Percentiles rank a stretch among this genome's conserved stretches.
Conservation (phyloP, 2,329 filamentous ascomycete genomes). For the Escovopsis sp. region DNA sequence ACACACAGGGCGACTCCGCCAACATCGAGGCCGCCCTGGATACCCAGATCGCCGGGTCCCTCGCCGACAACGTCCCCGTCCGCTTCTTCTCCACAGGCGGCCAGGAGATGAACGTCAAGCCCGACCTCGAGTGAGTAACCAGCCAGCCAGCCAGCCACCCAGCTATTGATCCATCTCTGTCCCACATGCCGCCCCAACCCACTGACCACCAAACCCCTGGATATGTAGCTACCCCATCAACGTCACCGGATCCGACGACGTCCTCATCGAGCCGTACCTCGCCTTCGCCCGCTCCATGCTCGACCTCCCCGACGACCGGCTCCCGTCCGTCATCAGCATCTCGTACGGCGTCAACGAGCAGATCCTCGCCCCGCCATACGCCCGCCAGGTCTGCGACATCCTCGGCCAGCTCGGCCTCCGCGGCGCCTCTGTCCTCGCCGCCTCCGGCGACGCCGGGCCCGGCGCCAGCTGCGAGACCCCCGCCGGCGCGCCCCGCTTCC, state of each 20-base stretch:
- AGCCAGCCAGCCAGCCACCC: not conserved
- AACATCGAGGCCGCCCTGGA: slow-evolving; percentile 24
- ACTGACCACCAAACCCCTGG: not conserved
- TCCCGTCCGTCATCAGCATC: slow-evolving; percentile 52
- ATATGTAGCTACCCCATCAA: slow-evolving; percentile 11
- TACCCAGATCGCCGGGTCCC: slow-evolving; percentile 20
- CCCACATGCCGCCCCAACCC: no score
- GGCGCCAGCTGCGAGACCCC: slow-evolving; percentile 23
- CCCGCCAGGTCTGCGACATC: slow-evolving; percentile 33
- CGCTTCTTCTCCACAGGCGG: slow-evolving; percentile 19
- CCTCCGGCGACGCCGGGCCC: slow-evolving; percentile 40
- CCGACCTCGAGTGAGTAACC: slow-evolving; percentile 21
- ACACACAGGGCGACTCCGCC: slow-evolving; percentile 26
- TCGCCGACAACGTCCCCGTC: slow-evolving; percentile 21
- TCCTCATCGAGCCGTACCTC: slow-evolving; percentile 51
- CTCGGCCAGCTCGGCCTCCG: slow-evolving; percentile 51
- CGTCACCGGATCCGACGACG: slow-evolving; percentile 9
- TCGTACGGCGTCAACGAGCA: slow-evolving; percentile 60
- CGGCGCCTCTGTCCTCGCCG: slow-evolving; percentile 52
- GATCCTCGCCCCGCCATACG: slow-evolving; percentile 43
- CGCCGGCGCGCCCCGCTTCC: slow-evolving; percentile 20
- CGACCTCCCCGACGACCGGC: slow-evolving; percentile 31
- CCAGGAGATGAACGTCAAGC: slow-evolving; percentile 14
- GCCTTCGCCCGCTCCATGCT: slow-evolving; percentile 48
- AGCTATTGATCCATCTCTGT: no score